phyloP scores from a whole-genome alignment of 129 eudicot genomes.

The Flaveria robusta region DNA sequence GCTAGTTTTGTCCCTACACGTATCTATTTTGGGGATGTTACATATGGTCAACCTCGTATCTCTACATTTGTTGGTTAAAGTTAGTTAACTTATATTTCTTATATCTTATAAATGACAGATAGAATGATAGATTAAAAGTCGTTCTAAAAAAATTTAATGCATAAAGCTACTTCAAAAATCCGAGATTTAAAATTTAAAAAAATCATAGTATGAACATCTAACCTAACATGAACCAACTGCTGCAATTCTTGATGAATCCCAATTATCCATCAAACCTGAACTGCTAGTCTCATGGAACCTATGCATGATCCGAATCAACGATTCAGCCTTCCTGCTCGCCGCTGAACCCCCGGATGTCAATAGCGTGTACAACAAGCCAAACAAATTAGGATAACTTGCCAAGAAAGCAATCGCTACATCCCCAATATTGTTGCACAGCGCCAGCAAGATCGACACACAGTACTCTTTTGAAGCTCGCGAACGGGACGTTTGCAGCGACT shows the following conservation, averaged over 20 bases:
- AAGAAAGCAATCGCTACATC: slow-evolving; percentile 48
- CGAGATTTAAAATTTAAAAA: slow-evolving; percentile 27
- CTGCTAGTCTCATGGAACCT: slow-evolving; percentile 54
- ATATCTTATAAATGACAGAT: too few relatives aligned
- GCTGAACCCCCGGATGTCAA: slow-evolving; percentile 46
- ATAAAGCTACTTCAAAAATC: slow-evolving; percentile 37
- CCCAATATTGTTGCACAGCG: slow-evolving; percentile 60
- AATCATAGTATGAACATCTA: slow-evolving; percentile 9
- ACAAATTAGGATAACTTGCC: slow-evolving; percentile 52
- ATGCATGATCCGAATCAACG: slow-evolving; percentile 58
- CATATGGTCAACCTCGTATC: slow-evolving; percentile 30
- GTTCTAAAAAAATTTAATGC: not conserved
- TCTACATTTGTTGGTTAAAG: slow-evolving; percentile 4
- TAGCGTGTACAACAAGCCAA: slow-evolving; percentile 50
- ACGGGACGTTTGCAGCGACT: slow-evolving; percentile 30
- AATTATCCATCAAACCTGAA: slow-evolving; percentile 34
- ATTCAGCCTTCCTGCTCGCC: slow-evolving; percentile 59
- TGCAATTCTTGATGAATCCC: slow-evolving; percentile 45
- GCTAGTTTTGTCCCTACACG: slow-evolving; percentile 31
- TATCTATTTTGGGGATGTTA: slow-evolving; percentile 29
- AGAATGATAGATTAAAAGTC: too few relatives aligned
- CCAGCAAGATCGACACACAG: slow-evolving; percentile 61
- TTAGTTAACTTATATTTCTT: too few relatives aligned
- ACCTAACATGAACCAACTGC: slow-evolving; percentile 49
- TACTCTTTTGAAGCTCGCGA: slow-evolving; percentile 62